Evolutionary conservation across 2,329 filamentous ascomycete genomes (phyloP).

Genomic region (Diaporthe vexans): DNA sequence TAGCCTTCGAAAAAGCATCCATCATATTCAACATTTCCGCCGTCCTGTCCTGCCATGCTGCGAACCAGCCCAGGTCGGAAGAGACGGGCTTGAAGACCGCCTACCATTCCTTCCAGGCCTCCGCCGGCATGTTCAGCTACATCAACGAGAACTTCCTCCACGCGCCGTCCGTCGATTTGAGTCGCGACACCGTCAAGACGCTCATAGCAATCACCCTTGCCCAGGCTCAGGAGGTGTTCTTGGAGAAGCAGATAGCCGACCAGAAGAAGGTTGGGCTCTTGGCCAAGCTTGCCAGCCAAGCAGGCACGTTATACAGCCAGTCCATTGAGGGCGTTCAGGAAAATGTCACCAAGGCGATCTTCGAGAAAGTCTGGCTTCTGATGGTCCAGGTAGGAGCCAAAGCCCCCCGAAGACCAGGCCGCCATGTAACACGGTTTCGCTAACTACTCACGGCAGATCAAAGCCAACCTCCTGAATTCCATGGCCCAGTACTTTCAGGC

Average conservation of each 20-base stretch:
- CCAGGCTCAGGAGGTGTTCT: conserved; percentile 95
- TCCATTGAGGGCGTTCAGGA: conserved; percentile 92
- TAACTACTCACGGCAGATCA: conserved; percentile 65
- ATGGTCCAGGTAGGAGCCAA: conserved; percentile 76
- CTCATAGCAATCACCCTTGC: conserved; percentile 94
- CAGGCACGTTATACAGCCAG: conserved; percentile 88
- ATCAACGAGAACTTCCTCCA: conserved; percentile 99
- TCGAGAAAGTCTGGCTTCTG: conserved; percentile 93
- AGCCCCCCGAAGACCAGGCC: no score
- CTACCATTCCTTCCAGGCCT: conserved; percentile 98
- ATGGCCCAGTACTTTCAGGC: conserved; percentile 96
- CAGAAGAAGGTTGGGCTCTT: conserved; percentile 92
- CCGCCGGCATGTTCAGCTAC: conserved; percentile 99
- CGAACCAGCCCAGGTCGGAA: conserved; percentile 90
- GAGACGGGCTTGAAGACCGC: conserved; percentile 95
- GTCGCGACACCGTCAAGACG: conserved; percentile 94
- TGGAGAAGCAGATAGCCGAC: conserved; percentile 95
- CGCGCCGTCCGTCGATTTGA: conserved; percentile 95
- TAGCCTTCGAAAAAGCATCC: conserved; percentile 98
- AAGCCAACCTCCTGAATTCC: conserved; percentile 85
- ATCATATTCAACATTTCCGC: conserved; percentile 99
- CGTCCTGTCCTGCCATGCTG: conserved; percentile 95
- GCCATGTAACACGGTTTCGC: background rate
- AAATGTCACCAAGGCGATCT: conserved; percentile 90
- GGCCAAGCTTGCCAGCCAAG: conserved; percentile 93